Evolutionary conservation across 495 filamentous ascomycete genomes (phyloP).

Genomic region (Stereocaulon alpinum): DNA sequence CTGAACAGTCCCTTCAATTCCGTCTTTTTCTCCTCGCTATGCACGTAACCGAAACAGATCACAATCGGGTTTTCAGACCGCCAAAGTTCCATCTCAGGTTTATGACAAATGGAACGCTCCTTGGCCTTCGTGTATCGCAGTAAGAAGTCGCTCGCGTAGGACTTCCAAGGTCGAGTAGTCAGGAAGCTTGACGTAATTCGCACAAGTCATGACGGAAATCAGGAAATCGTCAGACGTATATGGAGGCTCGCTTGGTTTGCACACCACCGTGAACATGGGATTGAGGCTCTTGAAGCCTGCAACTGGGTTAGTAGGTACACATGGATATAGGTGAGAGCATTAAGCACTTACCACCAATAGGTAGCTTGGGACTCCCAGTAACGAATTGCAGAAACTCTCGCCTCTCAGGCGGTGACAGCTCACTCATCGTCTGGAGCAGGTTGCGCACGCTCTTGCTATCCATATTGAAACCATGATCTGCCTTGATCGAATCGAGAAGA

Average conservation of each 20-base stretch:
- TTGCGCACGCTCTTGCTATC: constrained; percentile 96
- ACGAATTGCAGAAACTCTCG: constrained; percentile 97
- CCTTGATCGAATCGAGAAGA: constrained; percentile 96
- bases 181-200: constrained; percentile 97
- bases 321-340: not conserved
- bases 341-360: constrained; percentile 75
- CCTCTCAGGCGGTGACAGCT: constrained; percentile 60
- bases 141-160: constrained; percentile 62
- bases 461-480: constrained; percentile 99
- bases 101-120: constrained; percentile 96
- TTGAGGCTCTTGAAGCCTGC: constrained; percentile 92
- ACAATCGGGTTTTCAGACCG: constrained; percentile 4
- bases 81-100: not conserved
- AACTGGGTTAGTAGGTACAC: constrained; percentile 21
- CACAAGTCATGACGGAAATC: constrained; percentile 98
- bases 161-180: constrained; percentile 80
- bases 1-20: not conserved
- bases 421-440: constrained; percentile 90
- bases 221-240: constrained; percentile 95
- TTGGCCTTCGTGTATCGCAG: constrained; percentile 94
- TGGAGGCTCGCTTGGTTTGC: constrained; percentile 91
- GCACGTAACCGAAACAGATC: constrained; percentile 5
- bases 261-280: constrained; percentile 97
- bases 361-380: constrained; percentile 95
- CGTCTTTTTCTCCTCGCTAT: constrained; percentile 13